phyloP scores from a whole-genome alignment of 2,329 filamentous ascomycete species.

The Cadophora luteo-olivacea region DNA sequence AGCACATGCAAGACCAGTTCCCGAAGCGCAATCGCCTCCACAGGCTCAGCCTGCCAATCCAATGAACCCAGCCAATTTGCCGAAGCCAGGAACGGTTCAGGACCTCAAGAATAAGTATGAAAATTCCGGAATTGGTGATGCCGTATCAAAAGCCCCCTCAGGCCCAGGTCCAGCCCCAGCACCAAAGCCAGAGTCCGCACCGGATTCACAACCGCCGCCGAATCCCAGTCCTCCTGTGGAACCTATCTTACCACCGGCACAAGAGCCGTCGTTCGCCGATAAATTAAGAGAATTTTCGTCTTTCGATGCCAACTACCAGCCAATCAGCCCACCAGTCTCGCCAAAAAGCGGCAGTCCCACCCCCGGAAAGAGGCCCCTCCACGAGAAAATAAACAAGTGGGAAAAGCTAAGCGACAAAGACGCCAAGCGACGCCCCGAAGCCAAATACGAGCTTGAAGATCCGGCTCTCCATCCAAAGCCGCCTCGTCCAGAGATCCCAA shows the following conservation, averaged over 20 bases:
- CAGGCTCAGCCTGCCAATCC: not conserved
- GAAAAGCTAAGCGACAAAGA: conserved; percentile 6
- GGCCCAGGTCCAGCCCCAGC: not conserved
- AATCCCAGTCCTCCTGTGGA: not conserved
- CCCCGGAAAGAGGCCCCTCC: not conserved
- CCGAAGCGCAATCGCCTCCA: too few relatives aligned
- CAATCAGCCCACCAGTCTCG: not conserved
- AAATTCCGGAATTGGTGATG: not conserved
- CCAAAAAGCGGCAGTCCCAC: not conserved
- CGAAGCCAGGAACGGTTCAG: not conserved
- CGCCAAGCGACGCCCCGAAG: conserved; percentile 1
- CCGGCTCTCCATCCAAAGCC: not conserved
- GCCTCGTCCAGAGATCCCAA: not conserved
- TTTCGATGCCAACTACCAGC: not conserved
- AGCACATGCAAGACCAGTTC: too few relatives aligned
- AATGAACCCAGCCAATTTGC: not conserved
- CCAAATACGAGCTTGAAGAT: not conserved
- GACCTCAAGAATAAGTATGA: conserved; percentile 1
- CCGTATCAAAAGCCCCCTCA: too few relatives aligned
- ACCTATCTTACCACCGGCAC: not conserved
- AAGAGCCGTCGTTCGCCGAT: not conserved
- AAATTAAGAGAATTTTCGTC: conserved; percentile 5
- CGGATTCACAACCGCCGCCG: not conserved
- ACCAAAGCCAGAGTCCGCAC: not conserved
- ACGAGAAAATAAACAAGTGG: conserved; percentile 1